These are phyloP conservation scores for Dianthus caryophyllus DNA, from an alignment of 148 eudicot genomes.

Conservation along the genomic window DNA sequence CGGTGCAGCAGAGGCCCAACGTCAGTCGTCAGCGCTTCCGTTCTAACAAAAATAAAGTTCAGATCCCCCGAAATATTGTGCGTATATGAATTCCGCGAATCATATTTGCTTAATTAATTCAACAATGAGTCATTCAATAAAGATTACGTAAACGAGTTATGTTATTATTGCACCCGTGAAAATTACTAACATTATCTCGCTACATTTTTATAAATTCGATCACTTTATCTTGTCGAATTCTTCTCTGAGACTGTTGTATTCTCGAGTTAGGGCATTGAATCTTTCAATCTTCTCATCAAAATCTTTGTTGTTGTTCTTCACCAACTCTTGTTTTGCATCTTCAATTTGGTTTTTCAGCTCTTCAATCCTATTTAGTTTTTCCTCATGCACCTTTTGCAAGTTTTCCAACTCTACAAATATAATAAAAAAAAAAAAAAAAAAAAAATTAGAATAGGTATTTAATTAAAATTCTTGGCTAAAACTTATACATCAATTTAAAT, in stretches of 20 bases:
- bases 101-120: too few species aligned
- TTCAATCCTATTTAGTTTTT: conserved; percentile 31
- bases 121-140: too few species aligned
- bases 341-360: conserved; percentile 35
- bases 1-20: too few species aligned
- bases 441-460: too few species aligned
- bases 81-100: too few species aligned
- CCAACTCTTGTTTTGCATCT: conserved; percentile 20
- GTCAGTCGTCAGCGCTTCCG: too few species aligned
- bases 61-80: too few species aligned
- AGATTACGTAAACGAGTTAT: too few species aligned
- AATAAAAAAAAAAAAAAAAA: too few species aligned
- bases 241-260: conserved; percentile 29
- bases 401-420: conserved; percentile 24
- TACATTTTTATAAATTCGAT: background rate
- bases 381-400: conserved; percentile 28
- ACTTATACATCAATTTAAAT: too few species aligned
- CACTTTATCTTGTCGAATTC: conserved; percentile 26
- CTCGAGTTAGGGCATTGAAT: conserved; percentile 24
- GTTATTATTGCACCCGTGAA: too few species aligned
- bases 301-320: conserved; percentile 25
- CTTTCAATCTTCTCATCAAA: conserved; percentile 24
- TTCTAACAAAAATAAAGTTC: too few species aligned
- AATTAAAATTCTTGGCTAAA: background rate
- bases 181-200: background rate